Evolutionary conservation across 495 filamentous ascomycete genomes (phyloP), one percentile per base, ranked within the genome.

Genomic region (Geoglossum glabrum): DNA sequence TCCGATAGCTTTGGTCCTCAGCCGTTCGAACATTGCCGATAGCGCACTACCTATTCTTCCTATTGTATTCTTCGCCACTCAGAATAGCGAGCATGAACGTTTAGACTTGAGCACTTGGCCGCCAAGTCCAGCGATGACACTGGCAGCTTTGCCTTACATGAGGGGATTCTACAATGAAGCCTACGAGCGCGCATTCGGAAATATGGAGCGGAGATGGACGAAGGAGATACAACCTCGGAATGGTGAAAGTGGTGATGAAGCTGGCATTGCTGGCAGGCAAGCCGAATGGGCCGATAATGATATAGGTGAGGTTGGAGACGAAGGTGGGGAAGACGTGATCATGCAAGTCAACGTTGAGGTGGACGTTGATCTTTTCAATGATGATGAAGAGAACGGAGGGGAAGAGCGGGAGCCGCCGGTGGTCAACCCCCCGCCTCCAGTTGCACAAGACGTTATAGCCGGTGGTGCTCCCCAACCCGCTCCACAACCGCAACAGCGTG

Each of bases 111-210:
- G 73, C 21, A 60, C 75, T 17, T 94, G 87, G 87, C 87, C 87
- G 15, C 85, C 85, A 0, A 85, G 79, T 25, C 77, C 83, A 2
- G 74, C 78, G n/a, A 77, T 86, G 73, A 80, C 81, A 17, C 71
- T 92, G 59, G 73, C 79, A 0, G 64, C 81, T 2, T 72, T 90
- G 40, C 87, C 87, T 0, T 79, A 79, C 56, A 59, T 89, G 30
- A 80, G 85, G 38, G 71, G 77, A 23, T 71, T 76, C 26, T 92
- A 94, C 67, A 74, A 78, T 54, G 69, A 72, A n/a, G 65, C 84
- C 34, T 84, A 86, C 62, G 74, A 79, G n/a, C 71, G 73, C 26
- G 17, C 85, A 7, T 84, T 87, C 61, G 77, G 74, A 17, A 67
- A 71, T 21, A 64, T 80, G 30, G 83, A 89, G 67, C 74, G 68